Evolutionary conservation across 2,329 filamentous ascomycete genomes (phyloP), one percentile per base, ranked within the genome.

Genomic region (Aspergillus piperis): DNA sequence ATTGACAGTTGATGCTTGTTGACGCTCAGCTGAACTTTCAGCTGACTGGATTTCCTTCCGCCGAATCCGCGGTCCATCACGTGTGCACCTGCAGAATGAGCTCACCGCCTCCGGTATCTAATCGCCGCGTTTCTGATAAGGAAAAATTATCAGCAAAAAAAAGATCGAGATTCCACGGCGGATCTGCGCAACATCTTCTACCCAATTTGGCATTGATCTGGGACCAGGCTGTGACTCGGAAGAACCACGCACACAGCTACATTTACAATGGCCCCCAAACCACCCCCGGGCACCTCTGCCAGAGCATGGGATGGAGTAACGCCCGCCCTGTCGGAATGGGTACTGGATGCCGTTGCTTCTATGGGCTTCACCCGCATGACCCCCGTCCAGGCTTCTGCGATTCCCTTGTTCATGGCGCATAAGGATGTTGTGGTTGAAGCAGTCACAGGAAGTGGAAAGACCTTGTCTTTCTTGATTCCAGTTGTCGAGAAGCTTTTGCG

Each of bases 381-480:
- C 3, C 94, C 94, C 1, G 93, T 97, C n/a, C 94, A 98, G 78
- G 91, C 93, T 48, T 94, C 92, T 61, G 90, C 91, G 4, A 90
- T 97, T 66, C 92, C 92, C 11, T 85, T 96, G 54, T 95, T 96
- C 73, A 88, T 93, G 78, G 88, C 87, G 54, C 90, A 96, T 74
- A 96, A 96, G 71, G 92, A 96, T 76, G 91, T 96, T 4, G 92
- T 96, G 1, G 92, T 96, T 5, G 92, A 96, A 80, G 92, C 92
- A 32, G 92, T 96, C 3, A 96, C 92, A 2, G 92, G 93, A 11
- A 95, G 90, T 75, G 92, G 92, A 62, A 96, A 97, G 78, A 96
- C 92, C 0, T 81, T 96, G 30, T 86, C 91, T 1, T 99, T 94
- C 70, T 79, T 96, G 36, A 88, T 97, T 50, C 92, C 93, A 1